Evolutionary conservation across 2,329 filamentous ascomycete genomes (phyloP), one percentile per base, ranked within the genome.

Genomic region (Claviceps africana): DNA sequence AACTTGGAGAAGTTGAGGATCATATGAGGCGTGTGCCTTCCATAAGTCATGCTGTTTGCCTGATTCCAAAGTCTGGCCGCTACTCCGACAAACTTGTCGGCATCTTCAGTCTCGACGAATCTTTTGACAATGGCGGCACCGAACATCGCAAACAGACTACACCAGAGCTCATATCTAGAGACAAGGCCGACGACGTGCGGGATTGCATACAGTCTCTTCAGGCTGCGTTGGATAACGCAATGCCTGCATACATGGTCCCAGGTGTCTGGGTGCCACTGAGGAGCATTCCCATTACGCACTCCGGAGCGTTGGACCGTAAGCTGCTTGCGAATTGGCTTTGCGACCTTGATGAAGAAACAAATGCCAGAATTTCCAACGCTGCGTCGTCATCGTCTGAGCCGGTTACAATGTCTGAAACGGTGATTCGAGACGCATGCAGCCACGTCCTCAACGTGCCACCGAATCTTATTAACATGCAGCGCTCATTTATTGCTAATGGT

Each of bases 1-100:
- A 75, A 62, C 64, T 75, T 11, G 55, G 48, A 19, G 59, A 57
- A 17, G 50, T 59, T 17, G 59, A 60, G 50, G 47, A 55, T 17
- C 49, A 54, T 35, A 50, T 59, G 47, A n/a, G 33, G n/a, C 19
- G 35, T 4, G 8, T 19, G 19, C 17, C 51, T 22, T 35, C 22
- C 11, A 43, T 51, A 47, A 40, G 30, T 30, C 47, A 50, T 22
- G 50, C 50, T 33, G 22, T 28, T 39, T 51, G 53, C 22, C 15
- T 47, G 17, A 30, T 48, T 42, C 49, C 52, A 2, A 47, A 50
- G 22, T 46, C 31, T 37, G 53, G 53, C 2, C 47, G 15, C 11
- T 52, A 35, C 31, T 43, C 50, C 21, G 19, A 50, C 45, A 54
- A 52, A 48, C 43, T 55, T 21, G 51, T 55, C 15, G 53, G 53